Conservation (phyloP, 805 yeast species). For the Saccharomyces mikatae region DNA sequence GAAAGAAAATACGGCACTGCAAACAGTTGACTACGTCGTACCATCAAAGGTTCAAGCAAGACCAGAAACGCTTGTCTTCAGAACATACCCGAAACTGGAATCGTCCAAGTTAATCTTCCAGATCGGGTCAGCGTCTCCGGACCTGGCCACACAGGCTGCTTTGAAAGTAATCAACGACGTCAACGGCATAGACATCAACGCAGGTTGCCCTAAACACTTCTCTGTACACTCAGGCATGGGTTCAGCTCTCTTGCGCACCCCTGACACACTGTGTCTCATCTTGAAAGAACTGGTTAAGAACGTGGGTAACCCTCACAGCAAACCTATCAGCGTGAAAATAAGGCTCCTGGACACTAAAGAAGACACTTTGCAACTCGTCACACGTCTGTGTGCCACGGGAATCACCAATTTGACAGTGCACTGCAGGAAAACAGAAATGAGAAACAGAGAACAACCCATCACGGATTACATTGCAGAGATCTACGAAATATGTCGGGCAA, state of each 20-base stretch:
- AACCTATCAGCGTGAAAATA: slow-evolving; percentile 87
- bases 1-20: slow-evolving; percentile 44
- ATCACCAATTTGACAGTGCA: slow-evolving; percentile 81
- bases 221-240: slow-evolving; percentile 97
- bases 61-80: slow-evolving; percentile 53
- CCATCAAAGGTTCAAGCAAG: slow-evolving; percentile 34
- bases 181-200: slow-evolving; percentile 85
- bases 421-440: slow-evolving; percentile 83
- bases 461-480: slow-evolving; percentile 61
- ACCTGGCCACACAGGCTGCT: slow-evolving; percentile 84
- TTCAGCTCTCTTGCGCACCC: slow-evolving; percentile 78
- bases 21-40: slow-evolving; percentile 52
- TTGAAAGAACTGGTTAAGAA: slow-evolving; percentile 59
- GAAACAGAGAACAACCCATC: slow-evolving; percentile 76
- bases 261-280: slow-evolving; percentile 68
- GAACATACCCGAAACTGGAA: slow-evolving; percentile 63
- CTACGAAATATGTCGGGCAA: slow-evolving; percentile 48
- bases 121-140: slow-evolving; percentile 80
- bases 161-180: slow-evolving; percentile 74
- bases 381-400: slow-evolving; percentile 62
- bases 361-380: slow-evolving; percentile 53
- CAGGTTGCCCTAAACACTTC: slow-evolving; percentile 97
- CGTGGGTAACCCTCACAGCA: slow-evolving; percentile 68
- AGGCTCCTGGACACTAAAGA: slow-evolving; percentile 61
- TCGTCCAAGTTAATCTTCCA: slow-evolving; percentile 71